These are phyloP conservation scores for Marchantia paleacea DNA, from an alignment of 225 moss, liverwort and hornwort species.

Conservation along the genomic window DNA sequence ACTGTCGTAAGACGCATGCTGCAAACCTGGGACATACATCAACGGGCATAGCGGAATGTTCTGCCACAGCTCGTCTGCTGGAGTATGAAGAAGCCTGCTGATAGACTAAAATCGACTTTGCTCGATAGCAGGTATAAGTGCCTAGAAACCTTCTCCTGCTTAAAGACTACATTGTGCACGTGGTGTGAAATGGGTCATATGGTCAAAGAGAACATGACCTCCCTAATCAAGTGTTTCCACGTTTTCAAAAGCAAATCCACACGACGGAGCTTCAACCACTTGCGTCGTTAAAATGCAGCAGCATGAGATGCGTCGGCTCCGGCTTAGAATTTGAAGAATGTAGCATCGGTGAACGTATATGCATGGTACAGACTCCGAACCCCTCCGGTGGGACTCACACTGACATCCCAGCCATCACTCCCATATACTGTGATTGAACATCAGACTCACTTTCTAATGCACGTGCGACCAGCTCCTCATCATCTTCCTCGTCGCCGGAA, in stretches of 20 bases:
- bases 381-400: not conserved
- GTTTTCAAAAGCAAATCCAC: not conserved
- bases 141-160: too few relatives aligned
- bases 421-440: not conserved
- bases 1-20: too few relatives aligned
- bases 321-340: not conserved
- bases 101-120: too few relatives aligned
- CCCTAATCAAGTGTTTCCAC: too few relatives aligned
- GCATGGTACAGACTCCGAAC: not conserved
- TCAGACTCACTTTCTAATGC: conserved; percentile 2
- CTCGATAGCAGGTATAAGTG: too few relatives aligned
- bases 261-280: not conserved
- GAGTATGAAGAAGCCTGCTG: too few relatives aligned
- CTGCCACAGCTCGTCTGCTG: too few relatives aligned
- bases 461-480: not conserved
- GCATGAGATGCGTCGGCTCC: not conserved
- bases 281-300: not conserved
- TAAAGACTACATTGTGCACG: too few relatives aligned
- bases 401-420: conserved; percentile 12
- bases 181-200: too few relatives aligned
- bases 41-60: too few relatives aligned
- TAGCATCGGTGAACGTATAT: not conserved
- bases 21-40: too few relatives aligned
- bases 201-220: too few relatives aligned
- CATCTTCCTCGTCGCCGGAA: not conserved